A percentile compares a stretch with the other conserved stretches of the same genome.
These are phyloP conservation scores for Aspergillus hiratsukae DNA, from an alignment of 2,329 filamentous ascomycete species.

Conservation along the genomic window DNA sequence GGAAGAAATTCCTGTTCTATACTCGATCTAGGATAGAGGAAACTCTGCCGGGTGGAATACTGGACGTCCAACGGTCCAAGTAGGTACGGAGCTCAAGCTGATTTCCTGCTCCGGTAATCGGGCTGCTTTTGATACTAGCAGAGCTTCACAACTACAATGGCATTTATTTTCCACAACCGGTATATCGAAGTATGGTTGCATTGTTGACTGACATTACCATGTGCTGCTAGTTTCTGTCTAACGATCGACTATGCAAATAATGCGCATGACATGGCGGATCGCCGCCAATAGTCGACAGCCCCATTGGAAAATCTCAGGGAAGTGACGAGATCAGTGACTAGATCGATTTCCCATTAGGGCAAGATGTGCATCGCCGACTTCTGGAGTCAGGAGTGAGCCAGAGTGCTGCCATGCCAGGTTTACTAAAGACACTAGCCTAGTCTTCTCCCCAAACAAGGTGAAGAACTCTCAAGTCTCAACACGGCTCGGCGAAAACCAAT, in stretches of 20 bases:
- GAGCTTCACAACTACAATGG: no score
- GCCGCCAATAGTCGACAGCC: constrained; percentile 8
- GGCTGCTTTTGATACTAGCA: not conserved
- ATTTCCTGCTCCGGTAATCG: not conserved
- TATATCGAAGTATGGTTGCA: not conserved
- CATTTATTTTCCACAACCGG: not conserved
- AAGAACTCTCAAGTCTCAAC: not conserved
- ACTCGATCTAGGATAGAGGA: constrained; percentile 1
- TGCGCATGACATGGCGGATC: constrained; percentile 3
- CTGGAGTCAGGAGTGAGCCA: no score
- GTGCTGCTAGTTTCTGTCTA: not conserved
- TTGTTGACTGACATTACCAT: not conserved
- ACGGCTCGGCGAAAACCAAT: not conserved
- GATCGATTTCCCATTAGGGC: not conserved
- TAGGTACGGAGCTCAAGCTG: not conserved
- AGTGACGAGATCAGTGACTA: not conserved
- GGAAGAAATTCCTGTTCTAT: constrained; percentile 2
- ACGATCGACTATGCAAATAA: not conserved
- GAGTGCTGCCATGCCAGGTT: not conserved
- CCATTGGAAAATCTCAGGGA: constrained; percentile 4
- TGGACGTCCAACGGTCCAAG: not conserved
- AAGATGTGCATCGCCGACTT: not conserved
- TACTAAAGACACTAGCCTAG: not conserved
- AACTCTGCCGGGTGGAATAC: not conserved
- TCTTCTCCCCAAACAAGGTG: not conserved